Percentiles rank a stretch among this genome's conserved stretches.
Evolutionary conservation across 768 basidiomycete species (phyloP).

Genomic region (Asterophora parasitica): DNA sequence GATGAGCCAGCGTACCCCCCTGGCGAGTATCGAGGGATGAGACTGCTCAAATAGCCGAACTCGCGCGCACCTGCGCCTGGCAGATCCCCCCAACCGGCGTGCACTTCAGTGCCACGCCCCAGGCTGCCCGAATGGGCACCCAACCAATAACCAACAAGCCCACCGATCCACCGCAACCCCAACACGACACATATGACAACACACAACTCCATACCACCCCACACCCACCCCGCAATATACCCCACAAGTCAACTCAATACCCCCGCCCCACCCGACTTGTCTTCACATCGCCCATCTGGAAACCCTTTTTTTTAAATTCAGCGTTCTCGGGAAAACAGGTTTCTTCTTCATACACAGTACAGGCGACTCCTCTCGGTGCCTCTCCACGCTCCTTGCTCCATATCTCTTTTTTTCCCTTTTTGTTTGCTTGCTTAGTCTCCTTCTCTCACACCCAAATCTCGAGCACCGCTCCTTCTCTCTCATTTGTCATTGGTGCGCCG

Average conservation of each 20-base stretch:
- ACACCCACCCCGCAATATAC: conserved; percentile 7
- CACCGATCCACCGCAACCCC: no score
- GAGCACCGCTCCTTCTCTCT: no score
- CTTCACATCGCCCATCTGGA: conserved; percentile 1
- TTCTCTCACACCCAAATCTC: no score
- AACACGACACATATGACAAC: no score
- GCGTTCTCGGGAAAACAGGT: not conserved
- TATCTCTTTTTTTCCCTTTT: not conserved
- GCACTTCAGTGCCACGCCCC: not conserved
- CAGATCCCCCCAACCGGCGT: not conserved
- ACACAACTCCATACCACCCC: not conserved
- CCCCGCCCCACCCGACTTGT: conserved; percentile 9
- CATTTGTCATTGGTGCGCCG: no score
- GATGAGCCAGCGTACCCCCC: no score
- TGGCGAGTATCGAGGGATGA: no score
- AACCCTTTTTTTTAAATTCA: not conserved
- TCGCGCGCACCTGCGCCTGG: no score
- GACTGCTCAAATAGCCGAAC: no score
- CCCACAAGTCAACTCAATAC: conserved; percentile 12
- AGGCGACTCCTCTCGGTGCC: not conserved
- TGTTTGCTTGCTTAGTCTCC: not conserved
- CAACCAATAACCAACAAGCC: no score
- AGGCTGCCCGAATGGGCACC: no score
- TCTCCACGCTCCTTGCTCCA: conserved; percentile 1
- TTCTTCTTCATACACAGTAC: not conserved